Conservation (phyloP, 805 yeast genomes). For the Lachancea nothofagi region DNA sequence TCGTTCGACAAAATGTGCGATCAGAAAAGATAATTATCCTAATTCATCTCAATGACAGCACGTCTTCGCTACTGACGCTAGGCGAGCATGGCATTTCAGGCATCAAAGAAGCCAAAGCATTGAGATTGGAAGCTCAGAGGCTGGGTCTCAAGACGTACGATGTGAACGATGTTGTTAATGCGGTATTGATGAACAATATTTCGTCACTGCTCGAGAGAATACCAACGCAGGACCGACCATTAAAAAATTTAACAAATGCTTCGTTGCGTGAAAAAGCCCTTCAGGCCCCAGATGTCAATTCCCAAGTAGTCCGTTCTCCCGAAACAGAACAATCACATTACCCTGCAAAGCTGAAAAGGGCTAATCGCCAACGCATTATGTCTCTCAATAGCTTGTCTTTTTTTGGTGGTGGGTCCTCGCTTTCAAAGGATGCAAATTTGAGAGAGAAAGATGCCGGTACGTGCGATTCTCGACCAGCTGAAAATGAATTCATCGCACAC, state of each 20-base stretch:
- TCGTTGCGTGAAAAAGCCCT: neutral
- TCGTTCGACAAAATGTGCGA: constrained; percentile 5
- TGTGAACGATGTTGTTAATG: constrained; percentile 27
- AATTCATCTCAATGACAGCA: constrained; percentile 4
- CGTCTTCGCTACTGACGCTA: neutral
- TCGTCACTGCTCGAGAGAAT: constrained; percentile 7
- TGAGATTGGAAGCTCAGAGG: constrained; percentile 18
- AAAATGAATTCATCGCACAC: neutral
- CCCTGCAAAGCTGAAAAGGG: constrained; percentile 18
- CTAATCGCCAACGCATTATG: constrained; percentile 24
- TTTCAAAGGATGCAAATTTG: neutral
- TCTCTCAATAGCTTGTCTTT: constrained; percentile 35
- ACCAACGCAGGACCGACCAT: neutral
- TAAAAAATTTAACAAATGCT: neutral
- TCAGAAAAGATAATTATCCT: constrained; percentile 5
- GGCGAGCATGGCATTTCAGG: neutral
- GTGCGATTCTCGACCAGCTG: too few relatives aligned
- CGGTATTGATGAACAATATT: constrained; percentile 19
- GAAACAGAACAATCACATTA: neutral
- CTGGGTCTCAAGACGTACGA: constrained; percentile 21
- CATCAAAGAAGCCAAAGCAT: constrained; percentile 5
- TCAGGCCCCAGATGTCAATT: neutral
- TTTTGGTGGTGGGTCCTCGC: constrained; percentile 36
- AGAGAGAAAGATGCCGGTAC: too few relatives aligned
- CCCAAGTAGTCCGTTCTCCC: neutral